Evolutionary conservation across 2,329 filamentous ascomycete genomes (phyloP), one percentile per base, ranked within the genome.

Genomic region (Fusarium sp.): DNA sequence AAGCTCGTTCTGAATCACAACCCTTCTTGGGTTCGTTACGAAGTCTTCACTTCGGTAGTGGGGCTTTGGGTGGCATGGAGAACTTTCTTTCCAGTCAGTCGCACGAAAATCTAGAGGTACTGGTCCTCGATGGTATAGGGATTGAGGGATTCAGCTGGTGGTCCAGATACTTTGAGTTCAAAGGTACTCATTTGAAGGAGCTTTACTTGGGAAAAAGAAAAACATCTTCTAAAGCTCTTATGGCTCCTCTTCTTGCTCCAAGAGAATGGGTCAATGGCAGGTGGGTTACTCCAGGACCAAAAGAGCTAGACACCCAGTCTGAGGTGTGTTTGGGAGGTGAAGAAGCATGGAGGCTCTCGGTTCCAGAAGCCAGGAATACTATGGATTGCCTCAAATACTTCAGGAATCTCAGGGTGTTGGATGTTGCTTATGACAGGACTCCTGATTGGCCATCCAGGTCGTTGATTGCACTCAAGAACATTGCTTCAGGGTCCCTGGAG

Each of bases 211-310:
- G 68, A 5, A 28, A 36, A 8, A 61, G 57, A 18, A 17, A 11
- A 5, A 22, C 8, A 26, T 35, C 10, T 24, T 44, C 15, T 9
- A 45, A 22, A 12, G 26, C n/a, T 45, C 22, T 38, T 28, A 5
- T 26, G 18, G 55, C 32, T 14, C 53, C 58, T n/a, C 38, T 39
- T 35, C 38, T 60, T 32, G 39, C 20, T 47, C 59, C 30, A 15
- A 36, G 48, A 24, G 66, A 70, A 62, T 70, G 66, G 56, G 51
- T 55, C 24, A 51, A 32, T 6, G 66, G 56, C 13, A 32, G 39
- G 12, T 71, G 56, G 68, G 12, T 57, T 35, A 7, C 18, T 45
- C 41, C 53, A 5, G 55, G 48, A 35, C 60, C 59, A 42, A 60
- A 51, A 44, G 41, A 39, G 32, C 39, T 60, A 36, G 38, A 26